Percentiles rank a stretch among this genome's conserved stretches.
These are phyloP conservation scores for Asterionellopsis glacialis DNA, from an alignment of 108 stramenopile species.

Conservation along the genomic window DNA sequence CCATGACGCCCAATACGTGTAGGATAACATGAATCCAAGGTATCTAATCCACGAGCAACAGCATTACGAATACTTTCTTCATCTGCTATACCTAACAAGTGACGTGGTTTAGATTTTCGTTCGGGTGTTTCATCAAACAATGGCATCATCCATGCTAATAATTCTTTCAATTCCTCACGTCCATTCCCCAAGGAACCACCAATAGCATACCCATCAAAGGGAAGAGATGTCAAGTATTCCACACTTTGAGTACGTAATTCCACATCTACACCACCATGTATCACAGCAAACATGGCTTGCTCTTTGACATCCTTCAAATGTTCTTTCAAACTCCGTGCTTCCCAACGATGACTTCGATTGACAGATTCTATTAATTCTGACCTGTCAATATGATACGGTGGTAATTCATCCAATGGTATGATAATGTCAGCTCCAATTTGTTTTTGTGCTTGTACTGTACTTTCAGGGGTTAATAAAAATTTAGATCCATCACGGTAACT, in stretches of 20 bases:
- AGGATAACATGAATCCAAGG: slow-evolving; percentile 91
- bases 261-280: slow-evolving; percentile 88
- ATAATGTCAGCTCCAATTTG: slow-evolving; percentile 91
- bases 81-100: slow-evolving; percentile 92
- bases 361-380: slow-evolving; percentile 58
- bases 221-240: slow-evolving; percentile 84
- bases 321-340: slow-evolving; percentile 77
- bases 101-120: slow-evolving; percentile 74
- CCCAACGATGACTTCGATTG: slow-evolving; percentile 90
- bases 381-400: slow-evolving; percentile 83
- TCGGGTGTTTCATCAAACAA: slow-evolving; percentile 50
- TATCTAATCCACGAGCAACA: slow-evolving; percentile 80
- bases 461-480: slow-evolving; percentile 86
- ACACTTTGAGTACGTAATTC: slow-evolving; percentile 71
- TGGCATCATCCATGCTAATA: slow-evolving; percentile 89
- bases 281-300: slow-evolving; percentile 92
- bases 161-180: slow-evolving; percentile 75
- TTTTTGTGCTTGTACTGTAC: slow-evolving; percentile 87
- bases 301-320: slow-evolving; percentile 74
- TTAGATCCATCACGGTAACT: slow-evolving; percentile 86
- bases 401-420: slow-evolving; percentile 91
- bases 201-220: slow-evolving; percentile 93
- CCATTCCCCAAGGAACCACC: slow-evolving; percentile 89
- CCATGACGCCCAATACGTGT: slow-evolving; percentile 85
- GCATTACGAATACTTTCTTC: slow-evolving; percentile 76